phyloP scores from a whole-genome alignment of 2,329 filamentous ascomycete species.

The Pyrenophora seminiperda region DNA sequence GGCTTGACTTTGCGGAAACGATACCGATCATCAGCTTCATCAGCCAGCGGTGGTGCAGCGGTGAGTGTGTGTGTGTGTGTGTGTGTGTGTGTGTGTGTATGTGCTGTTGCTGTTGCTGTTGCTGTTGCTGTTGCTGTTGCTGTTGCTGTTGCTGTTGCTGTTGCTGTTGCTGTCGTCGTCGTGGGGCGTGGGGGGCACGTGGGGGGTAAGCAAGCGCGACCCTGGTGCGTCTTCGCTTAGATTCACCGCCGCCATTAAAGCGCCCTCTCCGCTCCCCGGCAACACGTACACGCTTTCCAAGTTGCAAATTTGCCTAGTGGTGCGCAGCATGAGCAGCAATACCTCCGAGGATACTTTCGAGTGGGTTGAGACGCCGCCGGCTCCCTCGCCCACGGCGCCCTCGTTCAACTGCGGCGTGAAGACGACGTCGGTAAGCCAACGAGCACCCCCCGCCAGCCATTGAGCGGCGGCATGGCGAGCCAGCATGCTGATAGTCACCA shows the following conservation, averaged over 20 bases:
- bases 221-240: constrained; percentile 30
- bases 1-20: constrained; percentile 8
- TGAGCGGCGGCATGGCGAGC: constrained; percentile 27
- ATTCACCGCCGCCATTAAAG: constrained; percentile 41
- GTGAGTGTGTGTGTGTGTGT: too few relatives aligned
- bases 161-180: too few relatives aligned
- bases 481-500: constrained; percentile 31
- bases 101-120: too few relatives aligned
- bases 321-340: constrained; percentile 44
- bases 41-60: too few relatives aligned
- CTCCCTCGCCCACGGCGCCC: constrained; percentile 57
- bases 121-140: too few relatives aligned
- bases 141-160: too few relatives aligned
- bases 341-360: constrained; percentile 63
- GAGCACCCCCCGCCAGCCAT: constrained; percentile 37
- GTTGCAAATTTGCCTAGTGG: constrained; percentile 40
- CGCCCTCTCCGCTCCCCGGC: constrained; percentile 29
- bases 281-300: constrained; percentile 29
- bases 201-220: constrained; percentile 20
- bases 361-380: constrained; percentile 68
- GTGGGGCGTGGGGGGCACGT: too few relatives aligned
- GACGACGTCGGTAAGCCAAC: constrained; percentile 61
- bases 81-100: too few relatives aligned
- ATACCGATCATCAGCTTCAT: too few relatives aligned
- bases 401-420: constrained; percentile 64